These are phyloP conservation scores for Blastobotrys parvus DNA, from an alignment of 805 yeast species.

Conservation along the genomic window DNA sequence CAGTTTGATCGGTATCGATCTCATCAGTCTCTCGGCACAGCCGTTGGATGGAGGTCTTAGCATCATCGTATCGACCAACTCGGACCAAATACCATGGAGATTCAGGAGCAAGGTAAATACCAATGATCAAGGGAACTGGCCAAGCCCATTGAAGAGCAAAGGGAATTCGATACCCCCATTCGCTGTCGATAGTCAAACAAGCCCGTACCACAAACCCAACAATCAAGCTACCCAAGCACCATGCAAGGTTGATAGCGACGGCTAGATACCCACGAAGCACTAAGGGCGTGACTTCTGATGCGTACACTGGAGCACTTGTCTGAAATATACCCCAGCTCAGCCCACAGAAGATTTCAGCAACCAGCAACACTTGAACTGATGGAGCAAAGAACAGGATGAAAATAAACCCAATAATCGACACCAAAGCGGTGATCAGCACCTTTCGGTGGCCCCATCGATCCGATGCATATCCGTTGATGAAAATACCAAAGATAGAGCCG, in stretches of 20 bases:
- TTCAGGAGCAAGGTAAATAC: constrained; percentile 38
- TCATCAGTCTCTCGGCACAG: constrained; percentile 30
- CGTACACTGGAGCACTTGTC: constrained; percentile 42
- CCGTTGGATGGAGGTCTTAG: constrained; percentile 33
- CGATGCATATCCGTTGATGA: constrained; percentile 36
- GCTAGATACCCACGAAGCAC: constrained; percentile 42
- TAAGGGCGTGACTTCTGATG: constrained; percentile 48
- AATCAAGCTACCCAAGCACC: constrained; percentile 51
- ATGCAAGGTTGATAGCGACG: constrained; percentile 42
- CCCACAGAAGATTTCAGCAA: constrained; percentile 31
- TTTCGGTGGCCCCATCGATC: constrained; percentile 40
- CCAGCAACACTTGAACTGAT: constrained; percentile 29
- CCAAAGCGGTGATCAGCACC: constrained; percentile 33
- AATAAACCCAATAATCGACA: constrained; percentile 30
- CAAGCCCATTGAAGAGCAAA: constrained; percentile 55
- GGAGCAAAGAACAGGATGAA: constrained; percentile 41
- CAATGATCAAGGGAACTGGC: constrained; percentile 41
- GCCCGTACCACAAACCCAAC: constrained; percentile 45
- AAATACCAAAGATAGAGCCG: constrained; percentile 40
- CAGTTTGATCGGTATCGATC: constrained; percentile 30
- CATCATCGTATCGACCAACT: constrained; percentile 34
- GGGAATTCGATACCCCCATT: constrained; percentile 44
- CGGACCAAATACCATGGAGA: constrained; percentile 51
- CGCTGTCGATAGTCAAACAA: constrained; percentile 32
- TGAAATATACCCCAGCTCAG: constrained; percentile 48